Evolutionary conservation across 441 rosid species (phyloP).

Genomic region (Flueggea neowawraea): DNA sequence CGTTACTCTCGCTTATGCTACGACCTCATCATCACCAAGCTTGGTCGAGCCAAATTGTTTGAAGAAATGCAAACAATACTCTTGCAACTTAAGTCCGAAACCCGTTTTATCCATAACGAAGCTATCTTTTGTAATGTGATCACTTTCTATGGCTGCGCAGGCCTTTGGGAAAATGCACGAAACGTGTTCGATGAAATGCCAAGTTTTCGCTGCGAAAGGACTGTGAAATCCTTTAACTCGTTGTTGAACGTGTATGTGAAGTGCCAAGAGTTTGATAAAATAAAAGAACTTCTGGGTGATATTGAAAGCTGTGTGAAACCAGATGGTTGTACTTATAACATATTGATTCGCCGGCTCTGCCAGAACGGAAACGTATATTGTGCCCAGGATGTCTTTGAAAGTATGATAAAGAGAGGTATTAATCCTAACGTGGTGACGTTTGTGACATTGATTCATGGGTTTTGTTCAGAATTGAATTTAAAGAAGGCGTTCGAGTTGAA

Average conservation of each 20-base stretch:
- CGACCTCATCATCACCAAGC: conserved; percentile 73
- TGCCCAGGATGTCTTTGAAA: conserved; percentile 51
- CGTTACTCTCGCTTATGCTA: conserved; percentile 59
- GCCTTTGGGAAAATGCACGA: conserved; percentile 43
- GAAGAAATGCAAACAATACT: conserved; percentile 59
- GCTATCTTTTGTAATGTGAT: conserved; percentile 61
- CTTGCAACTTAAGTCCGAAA: conserved; percentile 48
- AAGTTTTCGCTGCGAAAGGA: conserved; percentile 43
- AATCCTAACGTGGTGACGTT: conserved; percentile 49
- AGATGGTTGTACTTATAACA: conserved; percentile 72
- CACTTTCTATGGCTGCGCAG: conserved; percentile 47
- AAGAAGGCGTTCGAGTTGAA: conserved; percentile 68
- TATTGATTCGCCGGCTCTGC: conserved; percentile 45
- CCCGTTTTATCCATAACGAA: conserved; percentile 47
- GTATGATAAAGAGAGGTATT: conserved; percentile 52
- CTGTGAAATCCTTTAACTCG: too few relatives aligned
- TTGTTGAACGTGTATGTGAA: conserved; percentile 41
- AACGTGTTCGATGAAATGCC: conserved; percentile 65
- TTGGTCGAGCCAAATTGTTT: conserved; percentile 72
- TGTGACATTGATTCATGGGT: conserved; percentile 48
- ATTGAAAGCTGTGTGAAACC: conserved; percentile 38
- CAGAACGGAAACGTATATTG: conserved; percentile 35
- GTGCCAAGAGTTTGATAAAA: conserved; percentile 38
- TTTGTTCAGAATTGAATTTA: conserved; percentile 42
- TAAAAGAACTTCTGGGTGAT: conserved; percentile 29